A percentile compares a stretch with the other conserved stretches of the same genome.
These are phyloP conservation scores for Talaromyces albobiverticillius DNA, from an alignment of 2,329 filamentous ascomycete genomes.

Conservation along the genomic window DNA sequence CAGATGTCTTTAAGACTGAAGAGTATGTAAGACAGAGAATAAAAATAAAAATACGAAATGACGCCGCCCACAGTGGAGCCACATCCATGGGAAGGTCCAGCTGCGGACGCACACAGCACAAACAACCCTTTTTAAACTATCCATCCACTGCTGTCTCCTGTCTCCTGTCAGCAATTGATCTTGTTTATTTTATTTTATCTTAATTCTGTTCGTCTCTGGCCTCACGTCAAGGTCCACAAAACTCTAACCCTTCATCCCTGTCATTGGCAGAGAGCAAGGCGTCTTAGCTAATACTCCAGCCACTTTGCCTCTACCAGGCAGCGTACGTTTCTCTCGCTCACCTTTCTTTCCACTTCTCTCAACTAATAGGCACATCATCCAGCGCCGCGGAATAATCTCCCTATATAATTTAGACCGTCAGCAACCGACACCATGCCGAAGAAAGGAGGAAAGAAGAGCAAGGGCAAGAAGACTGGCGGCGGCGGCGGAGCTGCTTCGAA, in stretches of 20 bases:
- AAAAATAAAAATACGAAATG: no score
- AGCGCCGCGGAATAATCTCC: neutral
- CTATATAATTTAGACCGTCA: neutral
- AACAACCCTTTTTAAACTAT: no score
- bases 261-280: slow-evolving; percentile 14
- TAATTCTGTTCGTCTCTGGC: neutral
- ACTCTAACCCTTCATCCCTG: slow-evolving; percentile 12
- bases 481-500: slow-evolving; percentile 9
- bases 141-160: no score
- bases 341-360: neutral
- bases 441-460: slow-evolving; percentile 15
- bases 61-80: no score
- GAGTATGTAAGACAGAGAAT: no score
- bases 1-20: no score
- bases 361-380: neutral
- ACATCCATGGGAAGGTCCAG: no score
- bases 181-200: neutral
- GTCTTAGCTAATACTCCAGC: slow-evolving; percentile 14
- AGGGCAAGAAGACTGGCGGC: slow-evolving; percentile 7
- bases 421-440: slow-evolving; percentile 10
- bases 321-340: neutral
- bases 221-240: neutral
- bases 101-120: no score
- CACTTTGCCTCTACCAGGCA: slow-evolving; percentile 7
- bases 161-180: no score